Conservation (phyloP, 768 basidiomycete genomes). For the Leucosporidium creatinivorum region DNA sequence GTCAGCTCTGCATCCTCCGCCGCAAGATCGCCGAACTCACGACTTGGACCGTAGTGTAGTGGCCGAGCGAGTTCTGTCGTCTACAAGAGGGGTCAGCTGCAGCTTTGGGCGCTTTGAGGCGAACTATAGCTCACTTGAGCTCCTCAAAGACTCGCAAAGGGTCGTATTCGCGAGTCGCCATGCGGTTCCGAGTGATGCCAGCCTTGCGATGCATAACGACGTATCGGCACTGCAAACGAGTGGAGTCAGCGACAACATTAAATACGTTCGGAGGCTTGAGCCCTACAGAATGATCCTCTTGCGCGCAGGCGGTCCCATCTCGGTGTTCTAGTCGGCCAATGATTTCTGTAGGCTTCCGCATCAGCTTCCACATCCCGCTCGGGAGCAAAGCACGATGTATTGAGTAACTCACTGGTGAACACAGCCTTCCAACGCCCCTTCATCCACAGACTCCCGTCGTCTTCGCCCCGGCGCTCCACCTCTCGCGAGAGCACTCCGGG, state of each 20-base stretch:
- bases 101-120: no score
- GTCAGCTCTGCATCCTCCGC: neutral
- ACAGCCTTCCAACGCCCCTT: neutral
- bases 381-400: no score
- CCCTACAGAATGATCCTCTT: neutral
- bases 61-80: neutral
- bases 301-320: neutral
- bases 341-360: no score
- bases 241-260: neutral
- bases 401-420: neutral
- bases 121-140: neutral
- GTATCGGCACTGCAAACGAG: neutral
- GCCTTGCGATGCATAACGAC: neutral
- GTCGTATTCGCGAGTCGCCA: constrained; percentile 4
- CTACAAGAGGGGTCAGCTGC: neutral
- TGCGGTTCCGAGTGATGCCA: neutral
- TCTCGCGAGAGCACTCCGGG: neutral
- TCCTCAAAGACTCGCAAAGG: neutral
- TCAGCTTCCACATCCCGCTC: neutral
- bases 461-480: neutral
- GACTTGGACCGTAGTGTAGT: constrained; percentile 1
- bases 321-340: neutral
- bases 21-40: neutral
- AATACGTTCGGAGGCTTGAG: no score
- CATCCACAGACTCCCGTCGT: neutral